Percentiles rank a stretch among this genome's conserved stretches.
Conservation (phyloP, 371 early-diverging fungal genomes). For the Nematocida displodere region DNA sequence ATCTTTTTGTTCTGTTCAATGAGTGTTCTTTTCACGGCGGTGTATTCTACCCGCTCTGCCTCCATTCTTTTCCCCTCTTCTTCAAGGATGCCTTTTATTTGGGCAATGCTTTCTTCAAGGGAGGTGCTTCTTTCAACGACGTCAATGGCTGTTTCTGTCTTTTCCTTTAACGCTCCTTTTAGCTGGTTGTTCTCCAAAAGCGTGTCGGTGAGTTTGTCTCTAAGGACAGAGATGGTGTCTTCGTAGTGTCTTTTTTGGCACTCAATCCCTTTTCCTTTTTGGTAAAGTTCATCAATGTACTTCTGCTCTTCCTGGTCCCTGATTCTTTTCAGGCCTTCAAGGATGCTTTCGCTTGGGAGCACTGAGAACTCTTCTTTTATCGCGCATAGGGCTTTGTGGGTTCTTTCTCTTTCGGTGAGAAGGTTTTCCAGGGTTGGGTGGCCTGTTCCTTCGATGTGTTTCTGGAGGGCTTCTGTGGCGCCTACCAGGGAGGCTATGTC, state of each 20-base stretch:
- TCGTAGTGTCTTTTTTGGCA: constrained; percentile 52
- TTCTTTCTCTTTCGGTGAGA: not conserved
- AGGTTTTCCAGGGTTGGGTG: constrained; percentile 24
- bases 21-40: constrained; percentile 6
- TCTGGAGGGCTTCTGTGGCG: constrained; percentile 9
- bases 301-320: not conserved
- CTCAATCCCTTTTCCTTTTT: constrained; percentile 20
- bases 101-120: constrained; percentile 24
- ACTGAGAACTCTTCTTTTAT: constrained; percentile 26
- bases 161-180: constrained; percentile 9
- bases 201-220: not conserved
- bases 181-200: constrained; percentile 2
- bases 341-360: constrained; percentile 20
- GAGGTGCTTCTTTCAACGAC: constrained; percentile 10
- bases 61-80: constrained; percentile 28
- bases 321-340: not conserved
- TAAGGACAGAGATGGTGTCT: not conserved
- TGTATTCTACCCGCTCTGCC: constrained; percentile 24
- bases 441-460: not conserved
- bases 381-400: not conserved
- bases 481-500: not conserved
- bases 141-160: not conserved
- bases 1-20: constrained; percentile 40
- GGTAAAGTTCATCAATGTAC: not conserved
- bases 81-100: constrained; percentile 37